phyloP scores from a whole-genome alignment of 2,329 filamentous ascomycete genomes.

The Alternaria solani region DNA sequence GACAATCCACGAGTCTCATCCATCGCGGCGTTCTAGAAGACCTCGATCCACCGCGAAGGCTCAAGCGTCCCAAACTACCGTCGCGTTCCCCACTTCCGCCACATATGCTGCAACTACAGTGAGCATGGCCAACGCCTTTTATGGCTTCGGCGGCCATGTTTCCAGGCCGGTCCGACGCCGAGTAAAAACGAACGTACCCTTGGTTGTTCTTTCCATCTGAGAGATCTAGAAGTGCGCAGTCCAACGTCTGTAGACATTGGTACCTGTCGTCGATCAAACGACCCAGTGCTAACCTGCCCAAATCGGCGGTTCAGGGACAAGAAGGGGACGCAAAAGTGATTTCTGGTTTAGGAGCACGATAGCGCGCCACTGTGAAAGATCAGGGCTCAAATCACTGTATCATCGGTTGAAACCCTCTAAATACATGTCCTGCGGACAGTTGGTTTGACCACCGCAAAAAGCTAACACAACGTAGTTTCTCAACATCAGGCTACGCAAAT shows the following conservation, averaged over 20 bases:
- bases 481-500: not conserved
- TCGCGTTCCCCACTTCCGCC: not conserved
- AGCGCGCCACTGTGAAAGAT: slow-evolving; percentile 1
- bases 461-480: not conserved
- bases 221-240: not conserved
- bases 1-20: not conserved
- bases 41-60: not conserved
- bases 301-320: slow-evolving; percentile 5
- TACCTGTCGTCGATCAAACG: not conserved
- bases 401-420: not conserved
- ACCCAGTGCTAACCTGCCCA: not conserved
- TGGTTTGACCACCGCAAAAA: not conserved
- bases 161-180: not conserved
- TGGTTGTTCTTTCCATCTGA: not conserved
- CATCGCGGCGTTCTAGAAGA: not conserved
- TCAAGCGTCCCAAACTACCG: not conserved
- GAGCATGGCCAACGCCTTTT: not conserved
- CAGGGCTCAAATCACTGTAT: slow-evolving; percentile 7
- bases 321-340: slow-evolving; percentile 1
- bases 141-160: not conserved
- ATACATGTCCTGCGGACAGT: not conserved
- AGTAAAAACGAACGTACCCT: not conserved
- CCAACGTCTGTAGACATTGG: not conserved
- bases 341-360: slow-evolving; percentile 3
- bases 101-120: not conserved